Conservation (phyloP, 1,139 yeast genomes). For the Debaryomyces fabryi region DNA sequence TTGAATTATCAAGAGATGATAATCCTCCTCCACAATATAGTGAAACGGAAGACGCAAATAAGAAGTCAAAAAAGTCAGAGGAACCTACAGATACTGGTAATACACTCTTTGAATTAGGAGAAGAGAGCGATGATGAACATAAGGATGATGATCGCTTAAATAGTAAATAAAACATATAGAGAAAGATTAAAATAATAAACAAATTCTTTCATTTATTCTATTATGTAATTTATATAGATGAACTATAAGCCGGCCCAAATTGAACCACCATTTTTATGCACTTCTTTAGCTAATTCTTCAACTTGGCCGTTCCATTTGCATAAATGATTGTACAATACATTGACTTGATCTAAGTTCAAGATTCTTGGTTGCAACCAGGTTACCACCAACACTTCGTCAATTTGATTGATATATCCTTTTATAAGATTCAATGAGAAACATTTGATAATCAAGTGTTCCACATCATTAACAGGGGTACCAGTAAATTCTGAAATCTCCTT, state of each 20-base stretch:
- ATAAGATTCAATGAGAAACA: conserved; percentile 83
- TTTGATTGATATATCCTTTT: conserved; percentile 88
- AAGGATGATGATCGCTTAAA: conserved; percentile 36
- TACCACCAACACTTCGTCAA: conserved; percentile 72
- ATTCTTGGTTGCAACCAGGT: conserved; percentile 97
- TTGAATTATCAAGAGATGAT: conserved; percentile 33
- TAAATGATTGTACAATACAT: conserved; percentile 72
- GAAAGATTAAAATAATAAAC: background rate
- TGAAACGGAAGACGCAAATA: conserved; percentile 16
- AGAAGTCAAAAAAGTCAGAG: conserved; percentile 11
- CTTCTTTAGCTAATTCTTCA: conserved; percentile 56
- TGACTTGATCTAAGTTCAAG: conserved; percentile 79
- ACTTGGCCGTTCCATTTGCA: conserved; percentile 80
- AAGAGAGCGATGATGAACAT: conserved; percentile 34
- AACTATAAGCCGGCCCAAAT: conserved; percentile 40
- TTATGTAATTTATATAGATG: conserved; percentile 1
- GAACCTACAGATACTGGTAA: conserved; percentile 18
- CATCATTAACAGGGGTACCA: conserved; percentile 69
- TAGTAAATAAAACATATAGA: conserved; percentile 11
- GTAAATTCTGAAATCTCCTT: conserved; percentile 72
- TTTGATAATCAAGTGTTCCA: conserved; percentile 89
- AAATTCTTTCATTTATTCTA: conserved; percentile 7
- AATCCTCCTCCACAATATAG: conserved; percentile 32
- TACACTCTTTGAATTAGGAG: conserved; percentile 44
- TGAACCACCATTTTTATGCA: conserved; percentile 40